These are phyloP conservation scores for Wickerhamiella australiensis DNA, from an alignment of 805 yeast species.

Conservation along the genomic window DNA sequence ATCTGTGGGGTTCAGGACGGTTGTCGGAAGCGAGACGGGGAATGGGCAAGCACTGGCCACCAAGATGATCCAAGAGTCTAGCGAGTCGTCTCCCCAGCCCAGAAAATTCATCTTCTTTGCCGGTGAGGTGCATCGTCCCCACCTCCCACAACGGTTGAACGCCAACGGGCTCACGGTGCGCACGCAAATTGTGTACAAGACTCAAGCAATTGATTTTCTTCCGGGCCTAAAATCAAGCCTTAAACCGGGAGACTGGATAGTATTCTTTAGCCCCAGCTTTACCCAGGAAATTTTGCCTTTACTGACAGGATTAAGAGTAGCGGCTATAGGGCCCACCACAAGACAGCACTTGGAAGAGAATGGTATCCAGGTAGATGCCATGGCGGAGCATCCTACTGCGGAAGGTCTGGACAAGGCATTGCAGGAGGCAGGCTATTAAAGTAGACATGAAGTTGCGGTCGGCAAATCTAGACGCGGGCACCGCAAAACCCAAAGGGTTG, in stretches of 20 bases:
- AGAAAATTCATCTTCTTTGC: slow-evolving; percentile 52
- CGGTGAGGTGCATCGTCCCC: slow-evolving; percentile 74
- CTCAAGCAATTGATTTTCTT: slow-evolving; percentile 41
- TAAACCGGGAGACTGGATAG: slow-evolving; percentile 45
- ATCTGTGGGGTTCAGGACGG: slow-evolving; percentile 50
- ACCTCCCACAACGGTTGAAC: slow-evolving; percentile 52
- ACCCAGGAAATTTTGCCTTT: slow-evolving; percentile 32
- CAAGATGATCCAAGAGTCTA: slow-evolving; percentile 33
- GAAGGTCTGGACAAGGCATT: slow-evolving; percentile 36
- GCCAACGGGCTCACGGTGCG: slow-evolving; percentile 34
- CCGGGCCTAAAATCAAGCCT: slow-evolving; percentile 25
- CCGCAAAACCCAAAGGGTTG: too few relatives aligned
- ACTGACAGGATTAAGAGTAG: slow-evolving; percentile 31
- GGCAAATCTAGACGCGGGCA: too few relatives aligned
- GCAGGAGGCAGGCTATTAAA: background rate
- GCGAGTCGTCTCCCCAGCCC: too few relatives aligned
- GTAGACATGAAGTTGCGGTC: too few relatives aligned
- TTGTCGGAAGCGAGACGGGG: slow-evolving; percentile 69
- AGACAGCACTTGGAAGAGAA: slow-evolving; percentile 41
- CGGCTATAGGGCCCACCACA: slow-evolving; percentile 91
- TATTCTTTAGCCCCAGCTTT: slow-evolving; percentile 88
- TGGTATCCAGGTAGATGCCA: slow-evolving; percentile 47
- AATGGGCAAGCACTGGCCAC: slow-evolving; percentile 65
- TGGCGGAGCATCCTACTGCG: slow-evolving; percentile 66
- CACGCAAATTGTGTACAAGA: slow-evolving; percentile 60